Conservation (phyloP, 768 basidiomycete genomes). For the Antrodiella citrinella region DNA sequence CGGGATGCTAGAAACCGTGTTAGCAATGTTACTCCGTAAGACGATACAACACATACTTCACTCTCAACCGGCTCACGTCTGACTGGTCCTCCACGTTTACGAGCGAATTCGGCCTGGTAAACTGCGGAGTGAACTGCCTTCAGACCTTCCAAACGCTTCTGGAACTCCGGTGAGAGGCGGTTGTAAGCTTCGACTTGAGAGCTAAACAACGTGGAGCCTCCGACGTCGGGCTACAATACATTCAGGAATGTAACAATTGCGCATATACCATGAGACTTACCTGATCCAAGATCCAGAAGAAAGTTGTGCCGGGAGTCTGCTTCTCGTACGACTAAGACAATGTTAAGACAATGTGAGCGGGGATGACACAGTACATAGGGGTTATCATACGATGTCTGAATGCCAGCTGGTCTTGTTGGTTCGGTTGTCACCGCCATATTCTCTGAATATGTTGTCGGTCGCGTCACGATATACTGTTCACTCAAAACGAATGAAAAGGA, state of each 20-base stretch:
- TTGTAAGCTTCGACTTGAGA: slow-evolving; percentile 55
- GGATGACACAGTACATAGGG: slow-evolving; percentile 2
- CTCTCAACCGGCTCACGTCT: slow-evolving; percentile 30
- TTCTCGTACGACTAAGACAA: slow-evolving; percentile 43
- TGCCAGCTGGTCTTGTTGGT: slow-evolving; percentile 39
- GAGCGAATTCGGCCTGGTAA: slow-evolving; percentile 33
- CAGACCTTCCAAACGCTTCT: slow-evolving; percentile 49
- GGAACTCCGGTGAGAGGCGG: slow-evolving; percentile 48
- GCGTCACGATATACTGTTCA: slow-evolving; percentile 42
- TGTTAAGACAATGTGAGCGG: background rate
- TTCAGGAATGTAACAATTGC: too few relatives aligned
- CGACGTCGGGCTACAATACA: slow-evolving; percentile 19
- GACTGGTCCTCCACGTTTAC: slow-evolving; percentile 36
- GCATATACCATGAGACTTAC: background rate
- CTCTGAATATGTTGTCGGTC: slow-evolving; percentile 32
- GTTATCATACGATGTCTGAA: slow-evolving; percentile 44
- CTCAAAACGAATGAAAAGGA: too few relatives aligned
- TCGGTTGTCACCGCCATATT: slow-evolving; percentile 35
- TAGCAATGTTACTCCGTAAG: too few relatives aligned
- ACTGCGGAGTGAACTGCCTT: slow-evolving; percentile 49
- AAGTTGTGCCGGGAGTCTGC: slow-evolving; percentile 46
- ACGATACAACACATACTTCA: slow-evolving; percentile 19
- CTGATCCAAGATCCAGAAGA: slow-evolving; percentile 50
- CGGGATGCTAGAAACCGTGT: slow-evolving; percentile 34
- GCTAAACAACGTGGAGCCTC: slow-evolving; percentile 49